Evolutionary conservation across 2,329 filamentous ascomycete genomes (phyloP).

Genomic region (Xylaria polymorpha): DNA sequence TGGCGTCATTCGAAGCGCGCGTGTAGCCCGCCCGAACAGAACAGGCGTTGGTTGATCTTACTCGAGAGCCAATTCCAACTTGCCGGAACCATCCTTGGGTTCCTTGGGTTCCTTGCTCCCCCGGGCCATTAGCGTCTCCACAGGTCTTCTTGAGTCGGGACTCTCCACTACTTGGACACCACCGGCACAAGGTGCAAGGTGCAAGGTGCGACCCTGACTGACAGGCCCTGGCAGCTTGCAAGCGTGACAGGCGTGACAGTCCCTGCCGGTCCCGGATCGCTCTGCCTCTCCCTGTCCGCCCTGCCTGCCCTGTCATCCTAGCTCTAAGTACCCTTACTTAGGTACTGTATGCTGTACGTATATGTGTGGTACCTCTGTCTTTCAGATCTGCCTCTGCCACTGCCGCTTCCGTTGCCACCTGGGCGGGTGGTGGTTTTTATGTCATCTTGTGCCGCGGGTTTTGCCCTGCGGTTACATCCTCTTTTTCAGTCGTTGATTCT

Average conservation of each 20-base stretch:
- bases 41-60: background rate
- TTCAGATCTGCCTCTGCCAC: background rate
- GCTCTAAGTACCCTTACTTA: too few species aligned
- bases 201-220: constrained; percentile 17
- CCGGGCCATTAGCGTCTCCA: constrained; percentile 37
- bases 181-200: background rate
- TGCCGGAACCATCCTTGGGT: constrained; percentile 31
- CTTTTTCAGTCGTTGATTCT: constrained; percentile 19
- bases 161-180: constrained; percentile 10
- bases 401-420: constrained; percentile 27
- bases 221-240: constrained; percentile 13
- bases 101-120: constrained; percentile 11
- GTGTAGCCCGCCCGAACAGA: constrained; percentile 16
- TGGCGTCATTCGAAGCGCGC: constrained; percentile 23
- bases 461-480: constrained; percentile 22
- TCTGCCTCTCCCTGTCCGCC: background rate
- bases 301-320: too few species aligned
- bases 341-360: background rate
- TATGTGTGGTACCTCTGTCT: constrained; percentile 2
- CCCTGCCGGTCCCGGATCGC: constrained; percentile 15
- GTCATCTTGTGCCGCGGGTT: constrained; percentile 17
- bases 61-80: constrained; percentile 33
- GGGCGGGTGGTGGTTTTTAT: constrained; percentile 31
- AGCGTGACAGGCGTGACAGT: constrained; percentile 17
- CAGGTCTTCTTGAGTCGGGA: constrained; percentile 26